Base-by-base conservation (phyloP, 139 green algal genomes). In the Chlamydomonas schloesseri region DNA sequence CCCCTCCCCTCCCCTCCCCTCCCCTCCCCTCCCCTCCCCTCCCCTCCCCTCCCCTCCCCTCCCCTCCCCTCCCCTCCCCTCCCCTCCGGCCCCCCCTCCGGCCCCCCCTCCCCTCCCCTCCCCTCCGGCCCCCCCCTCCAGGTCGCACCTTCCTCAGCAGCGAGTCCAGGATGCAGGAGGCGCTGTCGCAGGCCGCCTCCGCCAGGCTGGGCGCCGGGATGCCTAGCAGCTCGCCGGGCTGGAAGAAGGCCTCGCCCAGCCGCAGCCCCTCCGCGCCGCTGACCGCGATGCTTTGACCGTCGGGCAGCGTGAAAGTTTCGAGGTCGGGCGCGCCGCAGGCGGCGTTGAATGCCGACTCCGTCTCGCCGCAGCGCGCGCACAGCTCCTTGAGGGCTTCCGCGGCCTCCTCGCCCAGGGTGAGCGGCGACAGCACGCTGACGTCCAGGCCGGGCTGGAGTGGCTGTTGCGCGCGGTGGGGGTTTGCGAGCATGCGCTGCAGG, bases 241-340 rank as follows among this genome's bases (percentile, higher is more conserved):
- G 50, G 82, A 96, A 94, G 28, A 95, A 83, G 50, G 83, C 86
- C 78, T 96, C 93, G 14, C 78, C 90, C 47, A 89, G 37, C 26
- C 3, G 71, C 33, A 78, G 86, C 34, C 71, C 82, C 46, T 89
- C 79, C 47, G 64, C 82, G 33, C 74, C 57, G 3, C 28, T 28
- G 29, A 93, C 60, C 2, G 31, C 87, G 42, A 93, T 72, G 21
- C 74, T 47, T 50, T 88, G 74, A 24, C 91, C 91, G 73, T 94
- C 91, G 28, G 91, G 90, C 20, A 94, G 86, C 26, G 58, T 73
- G 86, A 89, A 93, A 2, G 70, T 88, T 53, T 91, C 67, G 42
- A 50, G 42, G 42, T 50, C 42, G 20, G 50, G 65, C 31, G 33
- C 21, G 23, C 0, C 29, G 55, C 42, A 33, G 15, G 69, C 53